Evolutionary conservation across 1,284 basidiomycete species (phyloP), one percentile per base, ranked within the genome.

Genomic region (Mycena sp.): DNA sequence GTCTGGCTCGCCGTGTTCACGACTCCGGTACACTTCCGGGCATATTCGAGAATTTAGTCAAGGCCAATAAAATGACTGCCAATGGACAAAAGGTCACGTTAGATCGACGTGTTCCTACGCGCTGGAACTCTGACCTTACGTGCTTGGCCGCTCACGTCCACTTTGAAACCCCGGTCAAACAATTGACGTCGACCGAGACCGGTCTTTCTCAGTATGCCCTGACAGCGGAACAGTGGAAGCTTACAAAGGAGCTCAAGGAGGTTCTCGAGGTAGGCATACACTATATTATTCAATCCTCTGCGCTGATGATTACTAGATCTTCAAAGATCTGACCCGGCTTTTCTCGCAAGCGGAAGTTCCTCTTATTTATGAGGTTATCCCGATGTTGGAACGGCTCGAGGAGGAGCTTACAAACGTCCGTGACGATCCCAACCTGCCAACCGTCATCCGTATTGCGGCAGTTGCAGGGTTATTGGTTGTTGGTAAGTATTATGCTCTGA

Each of bases 321-420:
- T 61, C 11, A 45, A 40, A 32, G 28, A 23, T 3, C 25, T 45
- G 23, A 55, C 72, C 23, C 44, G 51, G 7, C 49, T 69, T 12
- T 73, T 73, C 52, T 71, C 67, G 19, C 29, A 52, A 30, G 61
- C 61, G 5, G 58, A 70, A 19, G 65, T 70, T n/a, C 72, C 71
- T 17, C 64, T 72, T 5, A 52, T 72, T 26, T 46, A 64, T 28
- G 63, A 72, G 32, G 64, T 69, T 19, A 52, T 73, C 16, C 67
- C 70, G 4, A 70, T 71, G 65, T 46, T 72, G 12, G 67, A 67
- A 38, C 26, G 29, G 11, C 40, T 72, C 11, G 67, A 72, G 41
- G 41, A 64, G 7, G 29, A 49, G n/a, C 65, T 72, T 1, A 44
- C 37, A 4, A 26, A 37, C 25, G 43, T 69, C 19, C 41, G 54